Percentiles rank a stretch among this genome's conserved stretches.
Evolutionary conservation across 225 moss, liverwort and hornwort species (phyloP).

Genomic region (Climacium dendroides): DNA sequence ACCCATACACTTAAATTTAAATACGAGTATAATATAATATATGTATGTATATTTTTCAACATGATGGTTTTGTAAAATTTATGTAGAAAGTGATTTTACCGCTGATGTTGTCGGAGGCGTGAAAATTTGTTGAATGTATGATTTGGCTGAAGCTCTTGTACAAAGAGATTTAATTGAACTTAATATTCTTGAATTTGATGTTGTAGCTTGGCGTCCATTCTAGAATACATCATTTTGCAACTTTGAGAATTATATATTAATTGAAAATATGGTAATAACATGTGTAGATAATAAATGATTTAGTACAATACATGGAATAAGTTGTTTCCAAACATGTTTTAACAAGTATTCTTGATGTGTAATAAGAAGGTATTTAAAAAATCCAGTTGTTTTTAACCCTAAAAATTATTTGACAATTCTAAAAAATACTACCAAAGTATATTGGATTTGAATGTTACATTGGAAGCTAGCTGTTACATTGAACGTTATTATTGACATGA

Average conservation of each 20-base stretch:
- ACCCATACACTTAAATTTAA: not conserved
- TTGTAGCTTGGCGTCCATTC: not conserved
- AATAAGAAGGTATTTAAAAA: not conserved
- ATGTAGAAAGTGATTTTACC: not conserved
- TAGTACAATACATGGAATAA: no score
- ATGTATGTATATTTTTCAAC: not conserved
- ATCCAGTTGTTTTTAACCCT: no score
- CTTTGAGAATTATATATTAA: not conserved
- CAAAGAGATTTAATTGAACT: not conserved
- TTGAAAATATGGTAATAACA: no score
- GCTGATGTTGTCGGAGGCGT: not conserved
- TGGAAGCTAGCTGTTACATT: no score
- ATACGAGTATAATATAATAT: no score
- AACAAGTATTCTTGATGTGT: fast-evolving
- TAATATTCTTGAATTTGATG: not conserved
- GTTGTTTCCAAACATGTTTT: no score
- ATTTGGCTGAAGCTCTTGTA: not conserved
- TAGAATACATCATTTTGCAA: not conserved
- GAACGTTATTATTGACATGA: no score
- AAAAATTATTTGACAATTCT: no score
- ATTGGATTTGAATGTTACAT: not conserved
- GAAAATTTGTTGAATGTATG: not conserved
- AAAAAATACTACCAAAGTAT: fast-evolving
- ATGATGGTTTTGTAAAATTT: not conserved
- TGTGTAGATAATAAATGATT: no score